These are phyloP conservation scores for Neoscytalidium dimidiatum DNA, from an alignment of 2,329 filamentous ascomycete genomes.

Conservation along the genomic window DNA sequence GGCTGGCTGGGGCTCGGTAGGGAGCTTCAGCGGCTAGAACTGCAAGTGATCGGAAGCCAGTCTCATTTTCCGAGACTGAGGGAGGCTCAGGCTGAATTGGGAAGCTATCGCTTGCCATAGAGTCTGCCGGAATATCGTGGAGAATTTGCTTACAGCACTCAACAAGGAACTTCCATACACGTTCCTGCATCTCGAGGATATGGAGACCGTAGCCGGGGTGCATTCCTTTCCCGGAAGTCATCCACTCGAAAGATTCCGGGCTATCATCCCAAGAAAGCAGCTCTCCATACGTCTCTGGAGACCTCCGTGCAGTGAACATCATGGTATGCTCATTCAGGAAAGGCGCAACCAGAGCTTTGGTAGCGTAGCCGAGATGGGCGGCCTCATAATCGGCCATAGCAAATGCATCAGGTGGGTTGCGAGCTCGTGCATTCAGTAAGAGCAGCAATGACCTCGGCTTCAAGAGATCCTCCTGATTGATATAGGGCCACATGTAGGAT, in stretches of 20 bases:
- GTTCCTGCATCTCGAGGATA: conserved; percentile 54
- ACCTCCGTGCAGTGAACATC: conserved; percentile 34
- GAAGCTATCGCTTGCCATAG: conserved; percentile 31
- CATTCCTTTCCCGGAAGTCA: conserved; percentile 39
- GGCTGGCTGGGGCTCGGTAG: conserved; percentile 51
- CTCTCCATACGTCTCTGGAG: conserved; percentile 37
- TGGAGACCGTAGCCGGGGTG: conserved; percentile 51
- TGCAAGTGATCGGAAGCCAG: conserved; percentile 42
- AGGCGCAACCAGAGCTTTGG: conserved; percentile 25
- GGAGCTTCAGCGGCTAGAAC: conserved; percentile 52
- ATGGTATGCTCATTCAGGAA: conserved; percentile 38
- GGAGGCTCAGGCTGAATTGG: conserved; percentile 43
- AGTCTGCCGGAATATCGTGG: conserved; percentile 48
- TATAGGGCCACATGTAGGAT: conserved; percentile 53
- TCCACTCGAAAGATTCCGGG: conserved; percentile 42
- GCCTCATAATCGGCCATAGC: conserved; percentile 47
- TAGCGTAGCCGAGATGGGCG: conserved; percentile 33
- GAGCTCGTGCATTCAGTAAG: conserved; percentile 55
- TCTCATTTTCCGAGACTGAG: conserved; percentile 29
- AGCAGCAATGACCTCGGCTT: conserved; percentile 49
- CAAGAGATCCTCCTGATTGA: conserved; percentile 60
- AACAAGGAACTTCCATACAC: conserved; percentile 52
- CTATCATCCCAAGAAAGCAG: conserved; percentile 40
- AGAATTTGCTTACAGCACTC: conserved; percentile 51
- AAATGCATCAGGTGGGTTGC: conserved; percentile 51